These are phyloP conservation scores for Perkinsus chesapeaki DNA, from an alignment of 169 alveolate genomes.

Conservation along the genomic window DNA sequence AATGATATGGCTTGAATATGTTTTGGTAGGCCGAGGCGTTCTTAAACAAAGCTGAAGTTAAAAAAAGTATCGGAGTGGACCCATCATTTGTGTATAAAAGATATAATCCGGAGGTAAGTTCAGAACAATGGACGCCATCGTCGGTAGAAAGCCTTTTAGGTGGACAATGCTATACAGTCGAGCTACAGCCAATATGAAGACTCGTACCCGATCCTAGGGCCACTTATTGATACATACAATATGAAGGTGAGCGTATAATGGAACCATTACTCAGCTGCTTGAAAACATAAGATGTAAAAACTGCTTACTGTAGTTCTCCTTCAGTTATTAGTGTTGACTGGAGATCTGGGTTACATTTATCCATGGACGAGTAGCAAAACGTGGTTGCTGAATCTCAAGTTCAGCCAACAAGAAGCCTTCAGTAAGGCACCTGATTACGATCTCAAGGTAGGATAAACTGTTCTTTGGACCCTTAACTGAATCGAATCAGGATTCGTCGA, in stretches of 20 bases:
- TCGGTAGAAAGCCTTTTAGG: no score
- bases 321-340: background rate
- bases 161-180: background rate
- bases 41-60: background rate
- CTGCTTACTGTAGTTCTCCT: background rate
- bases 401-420: background rate
- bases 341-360: background rate
- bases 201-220: background rate
- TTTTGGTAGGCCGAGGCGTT: background rate
- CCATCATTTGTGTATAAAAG: background rate
- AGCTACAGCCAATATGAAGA: background rate
- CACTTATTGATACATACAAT: background rate
- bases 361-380: background rate
- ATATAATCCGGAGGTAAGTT: background rate
- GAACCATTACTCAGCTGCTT: background rate
- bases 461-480: background rate
- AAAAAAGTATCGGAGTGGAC: background rate
- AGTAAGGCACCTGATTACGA: background rate
- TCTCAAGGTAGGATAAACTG: background rate
- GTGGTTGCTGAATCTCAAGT: background rate
- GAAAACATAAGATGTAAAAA: background rate
- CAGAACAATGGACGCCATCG: no score
- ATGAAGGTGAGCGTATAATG: background rate
- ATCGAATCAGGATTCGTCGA: background rate
- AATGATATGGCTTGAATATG: background rate